These are phyloP conservation scores for Haematococcus sp. DNA, from an alignment of 139 green algal species.

Conservation along the genomic window DNA sequence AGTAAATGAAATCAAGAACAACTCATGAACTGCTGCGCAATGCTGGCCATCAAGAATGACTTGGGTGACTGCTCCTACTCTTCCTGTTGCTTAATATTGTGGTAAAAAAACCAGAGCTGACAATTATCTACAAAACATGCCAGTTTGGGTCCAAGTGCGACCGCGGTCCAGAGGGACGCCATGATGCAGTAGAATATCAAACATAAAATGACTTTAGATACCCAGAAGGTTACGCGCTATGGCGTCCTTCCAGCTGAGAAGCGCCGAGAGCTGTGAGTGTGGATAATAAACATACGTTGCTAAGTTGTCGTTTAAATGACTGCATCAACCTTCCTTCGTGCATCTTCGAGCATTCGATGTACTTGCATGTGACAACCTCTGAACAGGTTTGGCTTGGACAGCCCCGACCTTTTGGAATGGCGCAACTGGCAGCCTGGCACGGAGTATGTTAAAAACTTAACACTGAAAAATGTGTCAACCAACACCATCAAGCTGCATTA, in stretches of 20 bases:
- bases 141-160: no score
- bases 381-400: conserved; percentile 67
- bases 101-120: no score
- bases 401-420: conserved; percentile 60
- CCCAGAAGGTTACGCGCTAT: background rate
- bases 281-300: no score
- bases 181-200: background rate
- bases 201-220: background rate
- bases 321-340: background rate
- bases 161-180: no score
- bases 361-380: background rate
- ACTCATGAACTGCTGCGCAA: background rate
- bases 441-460: conserved; percentile 56
- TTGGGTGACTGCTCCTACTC: background rate
- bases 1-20: background rate
- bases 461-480: conserved; percentile 66
- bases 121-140: no score
- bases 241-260: background rate
- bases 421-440: conserved; percentile 56
- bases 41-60: background rate
- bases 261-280: conserved; percentile 1
- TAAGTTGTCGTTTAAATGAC: background rate
- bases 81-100: background rate
- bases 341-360: background rate
- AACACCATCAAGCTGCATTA: conserved; percentile 57